Percentiles rank a stretch among this genome's conserved stretches.
phyloP scores from a whole-genome alignment of 1,284 basidiomycete species.

The Rhodotorula sp. region DNA sequence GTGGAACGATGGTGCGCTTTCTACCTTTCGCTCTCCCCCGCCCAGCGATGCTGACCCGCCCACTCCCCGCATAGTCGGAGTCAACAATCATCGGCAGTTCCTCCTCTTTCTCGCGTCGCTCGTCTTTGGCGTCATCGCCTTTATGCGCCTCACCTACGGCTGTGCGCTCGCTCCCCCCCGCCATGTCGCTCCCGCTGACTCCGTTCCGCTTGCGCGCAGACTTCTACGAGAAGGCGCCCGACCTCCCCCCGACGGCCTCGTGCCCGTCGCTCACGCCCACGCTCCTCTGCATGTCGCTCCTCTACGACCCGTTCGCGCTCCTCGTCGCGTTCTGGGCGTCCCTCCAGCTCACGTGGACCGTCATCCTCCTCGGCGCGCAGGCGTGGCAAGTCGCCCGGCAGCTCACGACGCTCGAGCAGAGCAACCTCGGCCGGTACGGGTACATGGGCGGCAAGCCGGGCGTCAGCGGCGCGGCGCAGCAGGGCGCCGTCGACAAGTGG shows the following conservation, averaged over 20 bases:
- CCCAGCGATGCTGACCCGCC: background rate
- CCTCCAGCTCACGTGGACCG: conserved; percentile 90
- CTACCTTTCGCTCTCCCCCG: conserved; percentile 22
- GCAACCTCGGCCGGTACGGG: conserved; percentile 90
- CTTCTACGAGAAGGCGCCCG: conserved; percentile 43
- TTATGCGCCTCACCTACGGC: conserved; percentile 77
- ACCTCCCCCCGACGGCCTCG: conserved; percentile 55
- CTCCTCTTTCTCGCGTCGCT: conserved; percentile 82
- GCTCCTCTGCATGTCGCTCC: conserved; percentile 65
- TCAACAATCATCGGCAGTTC: conserved; percentile 93
- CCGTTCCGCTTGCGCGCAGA: conserved; percentile 41
- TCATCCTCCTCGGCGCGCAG: conserved; percentile 80
- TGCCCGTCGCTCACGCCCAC: conserved; percentile 65
- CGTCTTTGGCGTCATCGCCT: conserved; percentile 74
- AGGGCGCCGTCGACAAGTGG: conserved; percentile 4
- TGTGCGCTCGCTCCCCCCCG: conserved; percentile 60
- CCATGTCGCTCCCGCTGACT: background rate
- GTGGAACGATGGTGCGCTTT: conserved; percentile 86
- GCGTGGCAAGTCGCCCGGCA: conserved; percentile 89
- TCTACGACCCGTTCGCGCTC: conserved; percentile 79
- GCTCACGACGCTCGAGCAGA: conserved; percentile 95
- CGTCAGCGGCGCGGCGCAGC: conserved; percentile 5
- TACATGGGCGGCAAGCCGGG: conserved; percentile 72
- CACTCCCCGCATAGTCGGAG: conserved; percentile 68
- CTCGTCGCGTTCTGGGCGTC: conserved; percentile 79